Evolutionary conservation across 345 rosid species (phyloP).

Genomic region (Trapa bicornis): DNA sequence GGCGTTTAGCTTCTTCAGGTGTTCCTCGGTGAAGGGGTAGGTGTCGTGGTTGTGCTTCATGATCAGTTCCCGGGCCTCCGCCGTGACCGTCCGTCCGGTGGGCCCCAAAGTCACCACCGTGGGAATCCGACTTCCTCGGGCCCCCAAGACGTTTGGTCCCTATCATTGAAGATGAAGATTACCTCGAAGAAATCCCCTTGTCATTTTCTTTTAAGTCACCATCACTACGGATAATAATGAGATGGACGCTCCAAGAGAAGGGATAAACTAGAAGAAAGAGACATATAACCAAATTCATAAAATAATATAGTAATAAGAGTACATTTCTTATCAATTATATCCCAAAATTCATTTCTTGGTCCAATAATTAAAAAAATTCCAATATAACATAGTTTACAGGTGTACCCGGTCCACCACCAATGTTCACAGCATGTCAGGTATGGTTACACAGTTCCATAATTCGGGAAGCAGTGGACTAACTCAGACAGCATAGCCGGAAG

Average conservation of each 20-base stretch:
- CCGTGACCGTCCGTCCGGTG: slow-evolving; percentile 21
- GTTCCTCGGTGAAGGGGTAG: slow-evolving; percentile 28
- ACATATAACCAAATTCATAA: too few species aligned
- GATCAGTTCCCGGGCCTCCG: slow-evolving; percentile 17
- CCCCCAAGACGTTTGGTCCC: slow-evolving; percentile 27
- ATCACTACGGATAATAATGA: neutral
- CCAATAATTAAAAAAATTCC: too few species aligned
- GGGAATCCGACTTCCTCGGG: slow-evolving; percentile 28
- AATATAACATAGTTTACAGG: too few species aligned
- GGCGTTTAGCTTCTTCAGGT: slow-evolving; percentile 5
- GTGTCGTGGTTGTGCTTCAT: slow-evolving; percentile 23
- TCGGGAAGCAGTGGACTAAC: neutral
- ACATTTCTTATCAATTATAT: too few species aligned
- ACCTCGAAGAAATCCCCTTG: slow-evolving; percentile 21
- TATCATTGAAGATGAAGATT: slow-evolving; percentile 32
- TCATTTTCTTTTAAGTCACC: slow-evolving; percentile 23
- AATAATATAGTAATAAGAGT: too few species aligned
- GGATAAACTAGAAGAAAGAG: neutral
- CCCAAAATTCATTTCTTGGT: too few species aligned
- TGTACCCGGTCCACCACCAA: slow-evolving; percentile 8
- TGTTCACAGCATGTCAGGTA: too few species aligned
- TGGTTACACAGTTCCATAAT: too few species aligned
- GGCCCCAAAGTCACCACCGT: slow-evolving; percentile 26
- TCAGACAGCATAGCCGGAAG: neutral
- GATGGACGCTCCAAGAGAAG: slow-evolving; percentile 18